Percentiles rank a stretch among this genome's conserved stretches.
Conservation (phyloP, 352 stramenopile genomes). For the Plasmopara viticola region DNA sequence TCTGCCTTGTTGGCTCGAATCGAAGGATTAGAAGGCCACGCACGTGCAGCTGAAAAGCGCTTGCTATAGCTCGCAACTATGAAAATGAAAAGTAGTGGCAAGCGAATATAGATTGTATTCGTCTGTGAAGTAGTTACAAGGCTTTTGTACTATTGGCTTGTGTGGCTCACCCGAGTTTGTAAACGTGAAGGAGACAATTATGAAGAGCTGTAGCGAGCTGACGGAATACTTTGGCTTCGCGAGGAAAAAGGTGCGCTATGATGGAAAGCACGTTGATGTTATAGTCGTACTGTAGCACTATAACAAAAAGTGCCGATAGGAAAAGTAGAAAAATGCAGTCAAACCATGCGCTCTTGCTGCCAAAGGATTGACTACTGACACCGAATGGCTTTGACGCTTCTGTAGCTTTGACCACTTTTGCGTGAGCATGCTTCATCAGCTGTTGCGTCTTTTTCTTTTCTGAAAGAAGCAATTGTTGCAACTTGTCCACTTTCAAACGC, state of each 20-base stretch:
- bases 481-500: conserved; percentile 40
- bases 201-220: conserved; percentile 22
- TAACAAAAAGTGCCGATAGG: conserved; percentile 31
- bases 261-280: conserved; percentile 45
- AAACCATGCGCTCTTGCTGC: conserved; percentile 31
- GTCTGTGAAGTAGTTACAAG: not conserved
- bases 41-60: conserved; percentile 71
- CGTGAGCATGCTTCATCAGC: conserved; percentile 34
- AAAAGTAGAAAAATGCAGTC: conserved; percentile 38
- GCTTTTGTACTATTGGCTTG: too few relatives aligned
- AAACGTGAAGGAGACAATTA: conserved; percentile 3
- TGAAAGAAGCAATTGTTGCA: conserved; percentile 49
- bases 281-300: conserved; percentile 46
- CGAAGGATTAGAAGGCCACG: conserved; percentile 80
- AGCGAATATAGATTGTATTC: conserved; percentile 22
- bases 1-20: conserved; percentile 91
- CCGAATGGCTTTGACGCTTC: not conserved
- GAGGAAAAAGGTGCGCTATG: conserved; percentile 33
- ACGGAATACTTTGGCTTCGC: conserved; percentile 35
- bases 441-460: conserved; percentile 39
- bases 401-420: conserved; percentile 18
- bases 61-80: conserved; percentile 32
- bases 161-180: not conserved
- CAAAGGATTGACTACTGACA: conserved; percentile 4
- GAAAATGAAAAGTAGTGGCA: not conserved